Evolutionary conservation across 257 asterid species (phyloP), one percentile per base, ranked within the genome.

Genomic region (Lithospermum erythrorhizon): DNA sequence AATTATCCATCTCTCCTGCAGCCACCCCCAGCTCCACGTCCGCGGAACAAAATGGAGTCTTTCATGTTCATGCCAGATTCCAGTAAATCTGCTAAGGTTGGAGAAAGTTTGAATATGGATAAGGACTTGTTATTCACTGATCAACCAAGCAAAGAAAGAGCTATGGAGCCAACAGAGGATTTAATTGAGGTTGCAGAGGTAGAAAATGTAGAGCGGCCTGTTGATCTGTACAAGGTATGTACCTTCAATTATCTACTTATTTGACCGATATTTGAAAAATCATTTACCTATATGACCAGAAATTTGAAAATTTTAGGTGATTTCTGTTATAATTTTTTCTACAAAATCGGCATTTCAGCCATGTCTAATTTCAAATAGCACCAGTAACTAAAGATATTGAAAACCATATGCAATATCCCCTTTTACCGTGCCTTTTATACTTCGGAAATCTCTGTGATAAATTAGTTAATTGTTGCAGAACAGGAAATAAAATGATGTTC

Each of bases 11-110:
- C 35, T 24, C 18, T 15, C 53, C 57, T 72, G 86, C 84, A 91
- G 98, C 96, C 94, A 57, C 94, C 95, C 52, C 84, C 94, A 66
- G 83, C 95, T 56, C 90, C 96, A 48, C 90, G 95, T 6, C 56
- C 65, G 14, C 86, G 77, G 80, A 88, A 90, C 95, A 91, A 91
- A 75, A 75, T 91, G 90, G 96, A 91, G 72, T 75, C 93, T n/a
- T 80, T 91, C 65, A 65, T 88, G 47, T 78, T 82, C 72, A 73
- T 82, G 87, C 94, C 96, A 10, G 85, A 84, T 66, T 69, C 84
- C 63, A 64, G 67, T 64, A 77, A 63, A 70, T 59, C 82, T 49
- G 67, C 80, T 66, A 72, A 54, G 60, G 69, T 66, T 63, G 83
- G 82, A 58, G 79, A 83, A 51, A 61, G 37, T 13, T 64, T 61